Percentiles rank a stretch among this genome's conserved stretches.
phyloP scores from a whole-genome alignment of 495 filamentous ascomycete genomes.

The Penicillium cataractarum region DNA sequence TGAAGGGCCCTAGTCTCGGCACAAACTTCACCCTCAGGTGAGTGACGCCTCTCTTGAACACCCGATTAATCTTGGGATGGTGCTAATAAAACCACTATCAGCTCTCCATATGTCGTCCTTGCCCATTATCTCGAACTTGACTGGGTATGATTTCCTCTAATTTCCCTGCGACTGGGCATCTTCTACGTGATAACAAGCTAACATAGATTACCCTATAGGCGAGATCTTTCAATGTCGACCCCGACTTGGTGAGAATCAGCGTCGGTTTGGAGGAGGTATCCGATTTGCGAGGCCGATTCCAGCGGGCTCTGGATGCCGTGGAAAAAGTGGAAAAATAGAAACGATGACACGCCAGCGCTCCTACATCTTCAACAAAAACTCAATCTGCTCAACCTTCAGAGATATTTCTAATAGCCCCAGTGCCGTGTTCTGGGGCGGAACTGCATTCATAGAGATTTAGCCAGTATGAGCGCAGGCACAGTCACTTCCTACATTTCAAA shows the following conservation, averaged over 20 bases:
- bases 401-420: neutral
- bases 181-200: neutral
- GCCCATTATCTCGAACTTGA: conserved; percentile 92
- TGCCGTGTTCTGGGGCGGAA: neutral
- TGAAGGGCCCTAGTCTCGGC: conserved; percentile 92
- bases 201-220: conserved; percentile 54
- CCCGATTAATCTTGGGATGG: neutral
- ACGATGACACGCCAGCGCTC: neutral
- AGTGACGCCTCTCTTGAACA: conserved; percentile 15
- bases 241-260: conserved; percentile 80
- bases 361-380: conserved; percentile 11
- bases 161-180: neutral
- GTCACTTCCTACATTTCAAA: conserved; percentile 7
- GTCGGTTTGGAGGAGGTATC: conserved; percentile 83
- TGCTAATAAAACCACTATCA: conserved; percentile 29
- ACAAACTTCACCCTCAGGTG: conserved; percentile 92
- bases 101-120: conserved; percentile 85
- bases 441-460: conserved; percentile 8
- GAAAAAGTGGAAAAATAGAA: conserved; percentile 25
- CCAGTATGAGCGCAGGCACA: conserved; percentile 1
- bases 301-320: conserved; percentile 53
- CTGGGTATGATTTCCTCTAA: conserved; percentile 61
- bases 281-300: conserved; percentile 56
- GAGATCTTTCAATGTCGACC: conserved; percentile 74
- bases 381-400: conserved; percentile 2